Evolutionary conservation across 2,329 filamentous ascomycete species (phyloP), one percentile per base, ranked within the genome.

Genomic region (Geosmithia putterillii): DNA sequence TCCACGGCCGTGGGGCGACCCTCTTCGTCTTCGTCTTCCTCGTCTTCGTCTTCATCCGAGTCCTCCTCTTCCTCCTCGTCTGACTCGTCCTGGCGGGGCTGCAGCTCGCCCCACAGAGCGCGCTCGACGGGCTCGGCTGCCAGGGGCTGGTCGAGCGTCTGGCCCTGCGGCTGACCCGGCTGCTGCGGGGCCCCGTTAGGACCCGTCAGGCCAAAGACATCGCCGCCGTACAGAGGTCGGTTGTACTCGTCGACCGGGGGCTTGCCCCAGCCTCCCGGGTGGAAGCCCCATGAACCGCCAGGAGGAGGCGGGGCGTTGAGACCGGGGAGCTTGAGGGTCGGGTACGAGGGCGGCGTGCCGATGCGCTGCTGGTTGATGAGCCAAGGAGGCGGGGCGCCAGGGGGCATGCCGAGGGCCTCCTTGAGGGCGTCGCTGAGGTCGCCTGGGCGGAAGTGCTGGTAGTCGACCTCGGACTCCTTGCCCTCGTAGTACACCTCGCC

Each of bases 401-500:
- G 86, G 19, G 88, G 86, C 69, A 98, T 96, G 54, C 87, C 92
- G 1, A 98, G 74, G 5, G 92, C 90, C 57, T 96, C 90, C 56
- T 86, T 90, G 36, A 95, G 73, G 52, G 86, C 81, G 44, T 96
- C 87, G 52, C 82, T 92, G 41, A 96, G 64, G 53, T 96, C 89
- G 32, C 92, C 92, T 1, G 92, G 86, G 50, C 88, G 81, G 46
- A 95, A 76, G 64, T 95, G 86, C 53, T 86, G 82, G 49, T 94
- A 75, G 59, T 96, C 94, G 1, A 92, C 95, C 64, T 98, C 92
- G 57, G 86, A 92, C 60, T 98, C 92, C 62, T 98, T 98, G 58
- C 92, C 92, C 64, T 98, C 92, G 60, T 96, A 96, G 63, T 98
- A 98, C n/a, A 98, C 89, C 62, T 98, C 92, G 36, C 92, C 92